Conservation (phyloP, 805 yeast genomes). For the Yarrowia bubula region DNA sequence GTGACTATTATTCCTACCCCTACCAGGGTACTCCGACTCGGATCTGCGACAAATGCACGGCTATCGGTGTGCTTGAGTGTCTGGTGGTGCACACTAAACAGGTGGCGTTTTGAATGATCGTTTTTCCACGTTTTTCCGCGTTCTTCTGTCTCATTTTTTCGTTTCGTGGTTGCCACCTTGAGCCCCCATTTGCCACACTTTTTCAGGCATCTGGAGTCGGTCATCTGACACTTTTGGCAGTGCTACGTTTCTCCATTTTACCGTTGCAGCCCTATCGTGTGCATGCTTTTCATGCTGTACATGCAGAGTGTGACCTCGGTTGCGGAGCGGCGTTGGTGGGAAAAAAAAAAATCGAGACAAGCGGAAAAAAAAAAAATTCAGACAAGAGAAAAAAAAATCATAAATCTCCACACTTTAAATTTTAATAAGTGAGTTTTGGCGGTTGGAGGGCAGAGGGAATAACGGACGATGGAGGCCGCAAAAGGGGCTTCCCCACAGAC, state of each 20-base stretch:
- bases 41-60: slow-evolving; percentile 20
- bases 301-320: slow-evolving; percentile 17
- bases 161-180: neutral
- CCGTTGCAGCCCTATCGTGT: neutral
- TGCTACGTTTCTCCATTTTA: no score
- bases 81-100: neutral
- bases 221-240: no score
- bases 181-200: neutral
- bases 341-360: neutral
- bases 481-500: neutral
- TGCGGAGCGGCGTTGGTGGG: slow-evolving; percentile 16
- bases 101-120: neutral
- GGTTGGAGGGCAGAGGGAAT: neutral
- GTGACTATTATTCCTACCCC: neutral
- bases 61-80: neutral
- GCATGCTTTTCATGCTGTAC: neutral
- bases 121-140: no score
- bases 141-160: no score
- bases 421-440: neutral
- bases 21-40: slow-evolving; percentile 7
- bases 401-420: slow-evolving; percentile 13
- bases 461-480: neutral
- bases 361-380: neutral
- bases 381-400: neutral
- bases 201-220: neutral